Evolutionary conservation across 1,284 basidiomycete species (phyloP), one percentile per base, ranked within the genome.

Genomic region (Bjerkandera adusta): DNA sequence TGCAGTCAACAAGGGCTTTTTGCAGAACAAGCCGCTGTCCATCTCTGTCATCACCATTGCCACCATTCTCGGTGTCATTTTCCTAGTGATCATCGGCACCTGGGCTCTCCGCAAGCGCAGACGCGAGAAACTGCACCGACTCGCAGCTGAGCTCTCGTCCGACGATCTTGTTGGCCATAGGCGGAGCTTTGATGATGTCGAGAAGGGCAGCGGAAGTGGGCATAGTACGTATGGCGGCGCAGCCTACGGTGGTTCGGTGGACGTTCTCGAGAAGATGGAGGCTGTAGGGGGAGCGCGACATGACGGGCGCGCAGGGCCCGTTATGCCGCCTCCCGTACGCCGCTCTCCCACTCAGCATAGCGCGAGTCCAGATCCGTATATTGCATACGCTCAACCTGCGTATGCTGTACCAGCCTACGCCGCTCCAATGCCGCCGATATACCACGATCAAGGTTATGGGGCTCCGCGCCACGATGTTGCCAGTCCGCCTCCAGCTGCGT

Each of bases 11-110:
- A 62, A 67, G 16, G 60, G 70, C 16, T 87, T 87, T 67, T 59
- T 86, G 35, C 63, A 78, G 50, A 83, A 87, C 64, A 84, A 81
- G 61, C 68, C 75, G 11, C 67, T 82, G 18, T 75, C 76, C 26
- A 77, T 77, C 6, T 64, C 75, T 12, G 71, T 85, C 11, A 83
- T 87, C 52, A 66, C 70, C 18, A 50, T 81, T n/a, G 69, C 70
- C 13, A 79, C 76, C 10, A 50, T 86, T 32, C 56, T 77, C 32
- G 74, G 56, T 1, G 67, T 86, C 40, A 56, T 77, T 29, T 44
- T 81, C 39, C 47, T 81, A 49, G 57, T 80, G 49, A 45, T 67
- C 29, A 32, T 73, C 32, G 60, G 68, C 8, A 79, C 77, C 1
- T 75, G 73, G 55, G 61, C 65, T 13, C 43, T 85, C 30, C 77